phyloP scores from a whole-genome alignment of 2,329 filamentous ascomycete genomes.

The Leptodontidium sp. region DNA sequence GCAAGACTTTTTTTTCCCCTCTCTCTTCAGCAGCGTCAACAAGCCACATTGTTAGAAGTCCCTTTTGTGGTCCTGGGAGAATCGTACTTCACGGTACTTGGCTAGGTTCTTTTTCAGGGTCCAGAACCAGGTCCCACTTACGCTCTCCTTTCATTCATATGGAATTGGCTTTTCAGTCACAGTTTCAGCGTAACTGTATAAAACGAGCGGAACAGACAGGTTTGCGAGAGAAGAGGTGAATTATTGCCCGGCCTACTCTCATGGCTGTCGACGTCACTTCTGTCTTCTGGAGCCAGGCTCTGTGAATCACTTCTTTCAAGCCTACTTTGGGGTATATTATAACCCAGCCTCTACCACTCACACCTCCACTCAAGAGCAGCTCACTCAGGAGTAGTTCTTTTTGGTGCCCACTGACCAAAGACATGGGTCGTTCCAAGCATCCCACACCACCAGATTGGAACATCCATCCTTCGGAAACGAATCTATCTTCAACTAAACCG shows the following conservation, averaged over 20 bases:
- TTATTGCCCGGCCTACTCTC: background rate
- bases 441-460: background rate
- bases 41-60: too few relatives aligned
- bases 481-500: background rate
- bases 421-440: background rate
- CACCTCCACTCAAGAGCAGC: background rate
- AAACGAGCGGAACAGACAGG: too few relatives aligned
- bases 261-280: background rate
- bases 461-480: background rate
- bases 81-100: too few relatives aligned
- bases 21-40: too few relatives aligned
- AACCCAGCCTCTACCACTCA: background rate
- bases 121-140: too few relatives aligned
- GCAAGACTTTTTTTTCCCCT: too few relatives aligned
- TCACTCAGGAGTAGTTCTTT: background rate
- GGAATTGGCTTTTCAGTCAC: too few relatives aligned
- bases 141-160: too few relatives aligned
- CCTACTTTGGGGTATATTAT: background rate
- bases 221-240: background rate
- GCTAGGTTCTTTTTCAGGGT: too few relatives aligned
- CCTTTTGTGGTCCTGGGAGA: too few relatives aligned
- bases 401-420: background rate
- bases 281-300: background rate
- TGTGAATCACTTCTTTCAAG: background rate
- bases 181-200: too few relatives aligned